Conservation (phyloP, 2,329 filamentous ascomycete species). For the Zopfia rhizophila region DNA sequence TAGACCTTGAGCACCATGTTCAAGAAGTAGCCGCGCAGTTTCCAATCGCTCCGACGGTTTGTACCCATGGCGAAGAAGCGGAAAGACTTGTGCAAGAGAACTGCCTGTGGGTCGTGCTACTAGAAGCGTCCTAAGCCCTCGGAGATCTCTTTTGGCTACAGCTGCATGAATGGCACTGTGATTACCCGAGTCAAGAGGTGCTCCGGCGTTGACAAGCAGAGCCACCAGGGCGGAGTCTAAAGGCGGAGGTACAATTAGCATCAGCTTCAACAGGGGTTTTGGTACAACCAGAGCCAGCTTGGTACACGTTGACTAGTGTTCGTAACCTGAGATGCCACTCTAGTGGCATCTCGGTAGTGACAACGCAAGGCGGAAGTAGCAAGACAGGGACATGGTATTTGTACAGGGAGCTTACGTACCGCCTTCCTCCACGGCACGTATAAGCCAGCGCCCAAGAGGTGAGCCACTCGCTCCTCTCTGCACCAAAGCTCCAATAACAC, state of each 20-base stretch:
- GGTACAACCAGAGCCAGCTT: too few species aligned
- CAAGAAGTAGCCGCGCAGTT: slow-evolving; percentile 33
- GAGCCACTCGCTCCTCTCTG: slow-evolving; percentile 40
- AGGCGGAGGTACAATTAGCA: too few species aligned
- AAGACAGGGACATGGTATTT: too few species aligned
- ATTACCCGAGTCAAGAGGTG: slow-evolving; percentile 31
- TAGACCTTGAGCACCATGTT: slow-evolving; percentile 36
- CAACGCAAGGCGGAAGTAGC: too few species aligned
- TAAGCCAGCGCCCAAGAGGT: slow-evolving; percentile 40
- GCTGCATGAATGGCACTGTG: slow-evolving; percentile 34
- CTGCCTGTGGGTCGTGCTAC: slow-evolving; percentile 32
- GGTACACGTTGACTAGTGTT: too few species aligned
- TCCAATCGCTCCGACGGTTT: slow-evolving; percentile 34
- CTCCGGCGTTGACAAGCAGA: slow-evolving; percentile 40
- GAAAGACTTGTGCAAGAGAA: slow-evolving; percentile 34
- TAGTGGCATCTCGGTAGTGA: too few species aligned
- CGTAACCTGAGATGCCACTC: too few species aligned
- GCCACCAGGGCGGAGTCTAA: slow-evolving; percentile 38
- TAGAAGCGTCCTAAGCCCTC: slow-evolving; percentile 33
- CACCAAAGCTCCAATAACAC: slow-evolving; percentile 35
- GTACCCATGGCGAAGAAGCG: slow-evolving; percentile 30
- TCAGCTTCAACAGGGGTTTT: too few species aligned
- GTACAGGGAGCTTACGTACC: slow-evolving; percentile 13
- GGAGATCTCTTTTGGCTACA: slow-evolving; percentile 34
- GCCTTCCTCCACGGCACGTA: slow-evolving; percentile 40